phyloP scores from a whole-genome alignment of 305 asterid species.

The Fraxinus greggii region DNA sequence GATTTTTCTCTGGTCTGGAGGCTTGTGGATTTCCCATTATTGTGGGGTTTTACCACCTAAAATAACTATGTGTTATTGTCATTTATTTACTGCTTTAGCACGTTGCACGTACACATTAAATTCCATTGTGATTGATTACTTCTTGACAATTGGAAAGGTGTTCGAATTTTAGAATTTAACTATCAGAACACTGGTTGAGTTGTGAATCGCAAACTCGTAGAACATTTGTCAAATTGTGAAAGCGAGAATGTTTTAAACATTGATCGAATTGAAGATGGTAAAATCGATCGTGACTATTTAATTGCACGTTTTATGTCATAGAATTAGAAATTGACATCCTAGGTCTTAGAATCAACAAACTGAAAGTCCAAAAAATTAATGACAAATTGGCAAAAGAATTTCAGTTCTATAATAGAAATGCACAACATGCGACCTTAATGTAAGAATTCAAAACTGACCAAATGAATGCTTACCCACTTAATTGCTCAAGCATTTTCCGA shows the following conservation, averaged over 20 bases:
- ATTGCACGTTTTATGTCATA: background rate
- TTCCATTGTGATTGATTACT: background rate
- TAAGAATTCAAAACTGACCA: background rate
- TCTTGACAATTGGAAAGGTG: background rate
- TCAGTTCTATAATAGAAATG: conserved; percentile 6
- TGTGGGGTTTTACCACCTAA: background rate
- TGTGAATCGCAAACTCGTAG: background rate
- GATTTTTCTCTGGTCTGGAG: background rate
- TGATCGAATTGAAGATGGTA: background rate
- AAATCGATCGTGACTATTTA: background rate
- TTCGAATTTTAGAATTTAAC: background rate
- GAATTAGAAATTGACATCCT: background rate
- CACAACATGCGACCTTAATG: background rate
- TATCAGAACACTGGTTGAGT: background rate
- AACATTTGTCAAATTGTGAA: background rate
- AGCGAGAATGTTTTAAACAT: background rate
- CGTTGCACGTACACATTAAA: background rate
- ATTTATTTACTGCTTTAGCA: background rate
- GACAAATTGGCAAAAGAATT: conserved; percentile 17
- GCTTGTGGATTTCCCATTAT: background rate
- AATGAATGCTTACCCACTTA: conserved; percentile 60
- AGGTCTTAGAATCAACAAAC: background rate
- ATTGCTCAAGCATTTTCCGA: conserved; percentile 61
- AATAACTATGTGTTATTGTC: background rate
- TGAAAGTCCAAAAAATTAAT: conserved; percentile 1